Evolutionary conservation across 208 protist genomes (phyloP).

Genomic region (Leishmania tropica): DNA sequence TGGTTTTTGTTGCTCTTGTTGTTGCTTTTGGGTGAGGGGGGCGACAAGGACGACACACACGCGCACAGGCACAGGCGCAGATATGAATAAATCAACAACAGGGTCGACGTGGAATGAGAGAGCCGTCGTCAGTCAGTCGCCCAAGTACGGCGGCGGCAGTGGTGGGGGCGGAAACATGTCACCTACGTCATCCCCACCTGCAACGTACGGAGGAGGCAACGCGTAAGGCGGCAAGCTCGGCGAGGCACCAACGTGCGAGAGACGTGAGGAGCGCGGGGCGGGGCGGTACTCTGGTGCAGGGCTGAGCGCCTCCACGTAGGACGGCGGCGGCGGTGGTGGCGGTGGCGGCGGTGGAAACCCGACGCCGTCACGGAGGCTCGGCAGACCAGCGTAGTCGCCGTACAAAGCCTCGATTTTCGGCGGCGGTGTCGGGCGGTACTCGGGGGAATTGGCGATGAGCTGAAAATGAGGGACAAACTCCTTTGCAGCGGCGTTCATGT

Average conservation of each 20-base stretch:
- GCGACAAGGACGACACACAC: not conserved
- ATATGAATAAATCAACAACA: not conserved
- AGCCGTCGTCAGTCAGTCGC: not conserved
- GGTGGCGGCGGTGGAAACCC: slow-evolving; percentile 21
- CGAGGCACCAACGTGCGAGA: slow-evolving; percentile 23
- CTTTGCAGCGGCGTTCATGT: slow-evolving; percentile 81
- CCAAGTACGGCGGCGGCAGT: slow-evolving; percentile 32
- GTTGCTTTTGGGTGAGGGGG: not conserved
- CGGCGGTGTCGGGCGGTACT: slow-evolving; percentile 41
- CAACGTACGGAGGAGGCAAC: slow-evolving; percentile 41
- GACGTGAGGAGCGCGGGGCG: slow-evolving; percentile 42
- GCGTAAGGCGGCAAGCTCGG: slow-evolving; percentile 35
- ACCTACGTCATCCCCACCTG: slow-evolving; percentile 13
- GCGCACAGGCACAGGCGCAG: not conserved
- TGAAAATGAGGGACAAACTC: slow-evolving; percentile 72
- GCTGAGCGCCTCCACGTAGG: slow-evolving; percentile 21
- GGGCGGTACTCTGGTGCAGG: slow-evolving; percentile 29
- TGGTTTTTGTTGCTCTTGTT: not conserved
- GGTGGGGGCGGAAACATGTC: slow-evolving; percentile 15
- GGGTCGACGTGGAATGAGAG: not conserved
- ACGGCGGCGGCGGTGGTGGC: slow-evolving; percentile 37
- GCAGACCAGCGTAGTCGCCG: slow-evolving; percentile 7
- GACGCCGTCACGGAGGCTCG: not conserved
- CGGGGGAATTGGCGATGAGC: slow-evolving; percentile 45
- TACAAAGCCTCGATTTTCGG: slow-evolving; percentile 18